phyloP scores from a whole-genome alignment of 208 protist genomes.

The Giardia muris region DNA sequence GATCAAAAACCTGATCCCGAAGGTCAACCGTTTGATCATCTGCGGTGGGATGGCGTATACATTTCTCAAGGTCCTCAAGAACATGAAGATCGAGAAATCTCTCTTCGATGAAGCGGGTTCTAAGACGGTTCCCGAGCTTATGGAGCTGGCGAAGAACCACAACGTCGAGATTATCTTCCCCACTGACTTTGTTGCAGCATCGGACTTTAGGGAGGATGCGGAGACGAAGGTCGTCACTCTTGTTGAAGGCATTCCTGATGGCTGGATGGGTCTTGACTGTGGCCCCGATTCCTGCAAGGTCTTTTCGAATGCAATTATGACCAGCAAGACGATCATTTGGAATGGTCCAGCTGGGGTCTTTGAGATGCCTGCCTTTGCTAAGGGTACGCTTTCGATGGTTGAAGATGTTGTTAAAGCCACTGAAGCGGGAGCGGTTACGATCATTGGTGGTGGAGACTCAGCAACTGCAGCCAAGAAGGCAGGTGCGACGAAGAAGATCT shows the following conservation, averaged over 20 bases:
- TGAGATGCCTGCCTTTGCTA: conserved; percentile 77
- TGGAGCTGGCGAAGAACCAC: conserved; percentile 73
- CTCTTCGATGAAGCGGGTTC: conserved; percentile 70
- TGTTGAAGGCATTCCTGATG: conserved; percentile 55
- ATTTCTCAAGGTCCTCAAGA: conserved; percentile 39
- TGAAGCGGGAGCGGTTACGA: conserved; percentile 52
- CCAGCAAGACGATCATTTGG: conserved; percentile 37
- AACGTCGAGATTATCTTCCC: conserved; percentile 83
- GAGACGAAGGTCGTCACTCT: conserved; percentile 36
- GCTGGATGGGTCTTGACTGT: conserved; percentile 77
- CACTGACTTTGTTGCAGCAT: conserved; percentile 77
- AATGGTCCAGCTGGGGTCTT: conserved; percentile 67
- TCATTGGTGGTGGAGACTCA: conserved; percentile 87
- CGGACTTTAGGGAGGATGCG: conserved; percentile 61
- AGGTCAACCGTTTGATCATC: conserved; percentile 90
- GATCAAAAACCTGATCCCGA: conserved; percentile 88
- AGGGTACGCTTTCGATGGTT: conserved; percentile 57
- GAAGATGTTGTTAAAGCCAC: conserved; percentile 57
- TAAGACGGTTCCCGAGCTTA: conserved; percentile 57
- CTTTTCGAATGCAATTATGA: conserved; percentile 48
- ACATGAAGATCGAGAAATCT: conserved; percentile 66
- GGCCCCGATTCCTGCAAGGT: conserved; percentile 64
- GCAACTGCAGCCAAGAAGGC: conserved; percentile 70
- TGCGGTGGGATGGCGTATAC: conserved; percentile 51
- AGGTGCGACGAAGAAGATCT: conserved; percentile 66